These are phyloP conservation scores for Botryotinia convoluta DNA, from an alignment of 2,329 filamentous ascomycete species.

Conservation along the genomic window DNA sequence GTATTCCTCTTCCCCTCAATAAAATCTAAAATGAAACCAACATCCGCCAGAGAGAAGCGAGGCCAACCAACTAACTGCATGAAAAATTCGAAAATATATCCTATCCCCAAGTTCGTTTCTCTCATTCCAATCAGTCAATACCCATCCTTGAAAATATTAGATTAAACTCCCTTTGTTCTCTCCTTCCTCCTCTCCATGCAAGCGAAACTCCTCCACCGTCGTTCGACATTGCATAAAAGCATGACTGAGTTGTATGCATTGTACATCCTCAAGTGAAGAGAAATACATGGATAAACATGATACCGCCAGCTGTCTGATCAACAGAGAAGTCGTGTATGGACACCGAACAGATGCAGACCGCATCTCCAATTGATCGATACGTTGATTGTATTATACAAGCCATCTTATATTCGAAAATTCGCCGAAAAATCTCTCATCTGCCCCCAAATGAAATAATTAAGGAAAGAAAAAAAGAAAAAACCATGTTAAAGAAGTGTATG, in stretches of 20 bases:
- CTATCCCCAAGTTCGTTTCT: neutral
- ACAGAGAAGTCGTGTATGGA: constrained; percentile 3
- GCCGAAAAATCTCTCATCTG: neutral
- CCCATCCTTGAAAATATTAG: constrained; percentile 2
- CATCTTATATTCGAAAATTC: neutral
- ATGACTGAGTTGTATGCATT: neutral
- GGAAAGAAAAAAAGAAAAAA: neutral
- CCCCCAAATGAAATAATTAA: neutral
- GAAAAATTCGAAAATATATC: neutral
- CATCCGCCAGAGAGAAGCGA: neutral
- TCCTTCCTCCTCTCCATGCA: neutral
- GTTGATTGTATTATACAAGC: constrained; percentile 15
- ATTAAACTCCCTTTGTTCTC: neutral
- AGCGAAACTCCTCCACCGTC: neutral
- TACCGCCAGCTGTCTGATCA: neutral
- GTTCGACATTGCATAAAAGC: constrained; percentile 2
- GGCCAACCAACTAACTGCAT: neutral
- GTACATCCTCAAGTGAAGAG: neutral
- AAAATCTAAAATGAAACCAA: neutral
- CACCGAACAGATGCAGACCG: neutral
- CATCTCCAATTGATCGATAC: constrained; percentile 8
- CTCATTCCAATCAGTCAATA: constrained; percentile 8
- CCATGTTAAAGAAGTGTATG: neutral
- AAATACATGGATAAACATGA: neutral
- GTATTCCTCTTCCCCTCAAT: no score